These are phyloP conservation scores for Chytriomyces hyalinus DNA, from an alignment of 192 early-diverging fungal species.

Conservation along the genomic window DNA sequence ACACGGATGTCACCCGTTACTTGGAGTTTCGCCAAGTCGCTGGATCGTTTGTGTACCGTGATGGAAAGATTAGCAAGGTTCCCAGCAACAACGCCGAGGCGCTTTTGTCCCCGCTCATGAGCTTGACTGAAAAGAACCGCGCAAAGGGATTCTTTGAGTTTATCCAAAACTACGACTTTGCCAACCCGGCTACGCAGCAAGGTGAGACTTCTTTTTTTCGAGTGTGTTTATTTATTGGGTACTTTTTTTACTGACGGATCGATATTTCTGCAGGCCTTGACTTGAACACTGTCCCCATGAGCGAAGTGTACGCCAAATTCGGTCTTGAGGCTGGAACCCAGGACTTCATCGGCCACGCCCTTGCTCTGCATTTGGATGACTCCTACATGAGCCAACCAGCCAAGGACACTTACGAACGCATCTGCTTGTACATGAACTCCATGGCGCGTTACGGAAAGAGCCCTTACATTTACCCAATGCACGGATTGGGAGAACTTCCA, in stretches of 20 bases:
- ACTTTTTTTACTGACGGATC: constrained; percentile 61
- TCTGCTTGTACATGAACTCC: constrained; percentile 91
- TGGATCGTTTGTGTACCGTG: constrained; percentile 90
- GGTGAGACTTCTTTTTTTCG: constrained; percentile 50
- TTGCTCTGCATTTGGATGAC: constrained; percentile 95
- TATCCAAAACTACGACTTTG: constrained; percentile 78
- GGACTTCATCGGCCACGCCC: constrained; percentile 97
- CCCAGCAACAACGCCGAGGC: constrained; percentile 89
- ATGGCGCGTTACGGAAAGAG: constrained; percentile 90
- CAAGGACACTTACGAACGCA: constrained; percentile 83
- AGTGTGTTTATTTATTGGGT: constrained; percentile 80
- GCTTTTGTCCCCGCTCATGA: constrained; percentile 82
- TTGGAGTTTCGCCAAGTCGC: constrained; percentile 95
- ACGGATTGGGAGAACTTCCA: constrained; percentile 96
- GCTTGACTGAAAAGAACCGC: constrained; percentile 91
- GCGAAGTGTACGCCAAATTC: constrained; percentile 83
- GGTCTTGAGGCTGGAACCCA: constrained; percentile 89
- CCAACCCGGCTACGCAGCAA: constrained; percentile 75
- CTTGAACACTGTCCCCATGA: constrained; percentile 75
- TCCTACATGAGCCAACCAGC: constrained; percentile 67
- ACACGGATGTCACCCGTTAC: constrained; percentile 98
- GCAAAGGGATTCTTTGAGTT: constrained; percentile 95
- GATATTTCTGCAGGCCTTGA: constrained; percentile 14
- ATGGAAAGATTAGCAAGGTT: constrained; percentile 92
- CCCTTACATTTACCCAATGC: constrained; percentile 98